A percentile compares a stretch with the other conserved stretches of the same genome.
phyloP scores from a whole-genome alignment of 495 filamentous ascomycete genomes.

The Aspergillus sclerotiicarbonarius region DNA sequence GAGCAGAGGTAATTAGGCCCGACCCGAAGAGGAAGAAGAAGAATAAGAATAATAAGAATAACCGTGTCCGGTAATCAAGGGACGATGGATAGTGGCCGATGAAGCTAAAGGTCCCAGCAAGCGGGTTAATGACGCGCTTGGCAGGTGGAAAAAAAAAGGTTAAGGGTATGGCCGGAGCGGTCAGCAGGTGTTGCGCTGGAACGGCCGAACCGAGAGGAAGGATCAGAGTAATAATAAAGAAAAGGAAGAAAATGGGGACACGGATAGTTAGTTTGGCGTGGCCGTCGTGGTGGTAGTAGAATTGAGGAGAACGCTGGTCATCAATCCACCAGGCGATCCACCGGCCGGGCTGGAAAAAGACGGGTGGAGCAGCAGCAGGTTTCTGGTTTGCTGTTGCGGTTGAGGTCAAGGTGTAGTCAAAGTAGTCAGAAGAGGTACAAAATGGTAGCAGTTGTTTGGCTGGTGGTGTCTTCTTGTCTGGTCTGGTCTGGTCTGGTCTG shows the following conservation, averaged over 20 bases:
- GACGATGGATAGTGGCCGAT: conserved; percentile 8
- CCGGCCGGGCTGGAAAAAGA: conserved; percentile 2
- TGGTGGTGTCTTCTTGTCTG: no score
- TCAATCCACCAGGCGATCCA: conserved; percentile 4
- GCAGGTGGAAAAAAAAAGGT: conserved; percentile 5
- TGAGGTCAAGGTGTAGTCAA: neutral
- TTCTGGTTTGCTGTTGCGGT: neutral
- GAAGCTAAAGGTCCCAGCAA: conserved; percentile 2
- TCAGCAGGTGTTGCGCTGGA: conserved; percentile 5
- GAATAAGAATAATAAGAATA: neutral
- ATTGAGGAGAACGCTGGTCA: conserved; percentile 5
- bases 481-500: no score
- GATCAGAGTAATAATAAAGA: conserved; percentile 1
- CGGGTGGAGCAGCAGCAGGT: conserved; percentile 4
- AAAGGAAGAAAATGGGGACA: conserved; percentile 2
- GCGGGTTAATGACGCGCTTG: conserved; percentile 5
- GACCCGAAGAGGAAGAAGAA: neutral
- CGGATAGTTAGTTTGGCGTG: neutral
- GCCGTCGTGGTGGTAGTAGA: conserved; percentile 3
- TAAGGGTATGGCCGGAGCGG: conserved; percentile 5
- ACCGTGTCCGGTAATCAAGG: neutral
- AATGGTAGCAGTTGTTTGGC: no score
- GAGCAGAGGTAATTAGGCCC: conserved; percentile 1
- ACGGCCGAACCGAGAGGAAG: conserved; percentile 5
- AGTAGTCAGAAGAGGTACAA: no score